Base-by-base conservation (phyloP, 2,329 filamentous ascomycete species). In the Trichoderma citrinoviride region DNA sequence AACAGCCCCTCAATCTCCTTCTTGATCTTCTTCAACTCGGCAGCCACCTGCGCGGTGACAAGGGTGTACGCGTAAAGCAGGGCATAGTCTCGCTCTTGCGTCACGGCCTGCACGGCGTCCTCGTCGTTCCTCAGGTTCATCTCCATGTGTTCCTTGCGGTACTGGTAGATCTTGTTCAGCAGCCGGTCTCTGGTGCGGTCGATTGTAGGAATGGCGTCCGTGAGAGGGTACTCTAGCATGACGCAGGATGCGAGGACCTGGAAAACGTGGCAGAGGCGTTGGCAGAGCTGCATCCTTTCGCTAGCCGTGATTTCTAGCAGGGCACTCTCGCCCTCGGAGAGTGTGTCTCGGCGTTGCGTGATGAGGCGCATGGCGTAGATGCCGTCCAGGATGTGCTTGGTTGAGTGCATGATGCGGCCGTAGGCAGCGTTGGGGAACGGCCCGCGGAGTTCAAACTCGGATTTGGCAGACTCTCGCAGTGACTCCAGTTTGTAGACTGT, bases 321-420 rank as follows among this genome's bases (percentile, higher is more conserved):
- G 8, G 90, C 88, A 64, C 89, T 87, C 78, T 98, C 94, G 4
- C 94, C 93, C 27, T 89, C 85, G 3, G 88, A 92, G 1, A 92
- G 85, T 43, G 85, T 85, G n/a, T 41, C 33, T 12, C 89, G 81
- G 66, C 94, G 91, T 72, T 93, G 84, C 43, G 96, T 93, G 67
- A 97, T 89, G 12, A 97, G 86, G 68, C 94, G 96, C 92, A 99
- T 97, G 58, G 93, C 92, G 73, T 98, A 93, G 76, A 99, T 97
- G 43, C 92, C 90, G 76, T 97, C 93, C 5, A 98, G 86, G 77
- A 97, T 91, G 60, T 90, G 88, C 67, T 90, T 89, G 1, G 93
- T 97, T 10, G 89, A 89, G 23, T 86, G 85, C 73, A 98, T 84
- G 65, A 98, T 90, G 41, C 87, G 85, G 5, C 84, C 85, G 74